Evolutionary conservation across 345 rosid species (phyloP).

Genomic region (Pistacia atlantica): DNA sequence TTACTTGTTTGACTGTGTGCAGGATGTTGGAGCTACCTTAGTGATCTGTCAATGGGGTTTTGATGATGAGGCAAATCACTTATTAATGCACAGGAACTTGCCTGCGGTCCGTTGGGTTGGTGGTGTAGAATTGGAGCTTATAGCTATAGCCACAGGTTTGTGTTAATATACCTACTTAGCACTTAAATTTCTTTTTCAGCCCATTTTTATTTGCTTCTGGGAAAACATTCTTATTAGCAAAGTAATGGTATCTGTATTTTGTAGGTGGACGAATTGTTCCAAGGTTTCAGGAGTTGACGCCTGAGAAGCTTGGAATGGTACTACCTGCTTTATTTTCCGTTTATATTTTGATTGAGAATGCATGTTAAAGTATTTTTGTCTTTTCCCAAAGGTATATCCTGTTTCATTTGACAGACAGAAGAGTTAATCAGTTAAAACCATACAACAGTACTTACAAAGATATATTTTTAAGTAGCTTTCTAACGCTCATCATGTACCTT

Average conservation of each 20-base stretch:
- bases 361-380: neutral
- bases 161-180: slow-evolving; percentile 13
- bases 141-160: slow-evolving; percentile 95
- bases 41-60: slow-evolving; percentile 99
- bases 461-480: slow-evolving; percentile 7
- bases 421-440: neutral
- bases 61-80: slow-evolving; percentile 98
- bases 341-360: neutral
- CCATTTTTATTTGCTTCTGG: neutral
- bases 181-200: slow-evolving; percentile 2
- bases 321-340: neutral
- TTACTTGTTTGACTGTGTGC: slow-evolving; percentile 18
- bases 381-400: neutral
- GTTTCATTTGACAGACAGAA: neutral
- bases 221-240: neutral
- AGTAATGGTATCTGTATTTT: slow-evolving; percentile 22
- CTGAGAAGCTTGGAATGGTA: slow-evolving; percentile 95
- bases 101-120: slow-evolving; percentile 99
- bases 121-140: slow-evolving; percentile 96
- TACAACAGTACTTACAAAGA: neutral
- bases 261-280: slow-evolving; percentile 98
- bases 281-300: slow-evolving; percentile 92
- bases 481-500: neutral
- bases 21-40: slow-evolving; percentile 97
- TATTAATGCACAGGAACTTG: slow-evolving; percentile 88